Evolutionary conservation across 2,329 filamentous ascomycete genomes (phyloP).

Genomic region (Rutstroemia sp.): DNA sequence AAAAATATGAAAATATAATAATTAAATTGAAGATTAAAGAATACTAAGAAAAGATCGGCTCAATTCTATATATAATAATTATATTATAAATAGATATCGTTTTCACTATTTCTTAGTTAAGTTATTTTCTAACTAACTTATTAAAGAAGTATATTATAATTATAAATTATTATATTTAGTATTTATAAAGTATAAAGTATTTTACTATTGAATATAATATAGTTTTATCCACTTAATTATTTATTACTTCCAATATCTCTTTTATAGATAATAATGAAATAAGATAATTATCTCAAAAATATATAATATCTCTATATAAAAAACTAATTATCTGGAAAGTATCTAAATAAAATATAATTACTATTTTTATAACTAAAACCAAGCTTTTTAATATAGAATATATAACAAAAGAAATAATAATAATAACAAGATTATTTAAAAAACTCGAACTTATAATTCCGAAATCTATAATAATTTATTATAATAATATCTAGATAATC

Average conservation of each 20-base stretch:
- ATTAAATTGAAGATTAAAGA: no score
- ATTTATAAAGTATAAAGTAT: no score
- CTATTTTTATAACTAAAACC: background rate
- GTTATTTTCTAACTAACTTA: no score
- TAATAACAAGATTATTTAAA: background rate
- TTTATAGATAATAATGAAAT: background rate
- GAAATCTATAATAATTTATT: background rate
- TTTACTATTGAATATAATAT: no score
- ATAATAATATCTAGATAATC: background rate
- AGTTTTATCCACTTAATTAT: background rate
- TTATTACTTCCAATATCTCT: background rate
- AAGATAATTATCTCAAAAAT: background rate
- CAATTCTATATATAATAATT: no score
- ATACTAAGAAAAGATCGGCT: no score
- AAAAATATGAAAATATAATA: no score
- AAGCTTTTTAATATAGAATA: background rate
- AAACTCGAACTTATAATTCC: background rate
- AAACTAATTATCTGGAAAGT: background rate
- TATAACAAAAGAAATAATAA: background rate
- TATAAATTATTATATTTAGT: no score
- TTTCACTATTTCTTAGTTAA: no score
- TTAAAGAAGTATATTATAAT: no score
- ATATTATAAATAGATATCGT: no score
- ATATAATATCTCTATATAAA: background rate
- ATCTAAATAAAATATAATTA: background rate